A percentile compares a stretch with the other conserved stretches of the same genome.
phyloP scores from a whole-genome alignment of 176 grass and related monocot species.

The Oryza punctata region DNA sequence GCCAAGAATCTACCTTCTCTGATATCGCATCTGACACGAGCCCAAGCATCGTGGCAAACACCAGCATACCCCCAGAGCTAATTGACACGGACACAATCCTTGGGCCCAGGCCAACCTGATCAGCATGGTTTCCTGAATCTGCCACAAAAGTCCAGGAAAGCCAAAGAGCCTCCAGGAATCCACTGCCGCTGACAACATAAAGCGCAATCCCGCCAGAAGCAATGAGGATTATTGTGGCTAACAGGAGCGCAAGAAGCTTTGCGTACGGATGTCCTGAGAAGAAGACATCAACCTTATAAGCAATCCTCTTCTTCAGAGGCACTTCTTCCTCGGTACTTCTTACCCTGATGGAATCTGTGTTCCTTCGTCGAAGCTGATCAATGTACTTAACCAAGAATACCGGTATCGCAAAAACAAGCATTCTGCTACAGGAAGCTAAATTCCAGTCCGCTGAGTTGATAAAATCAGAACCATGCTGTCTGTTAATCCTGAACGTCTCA shows the following conservation, averaged over 20 bases:
- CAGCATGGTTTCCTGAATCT: constrained; percentile 96
- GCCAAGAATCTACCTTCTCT: constrained; percentile 99
- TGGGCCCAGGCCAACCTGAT: constrained; percentile 82
- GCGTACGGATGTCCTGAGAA: constrained; percentile 96
- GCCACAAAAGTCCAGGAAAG: constrained; percentile 99
- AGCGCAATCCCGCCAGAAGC: constrained; percentile 77
- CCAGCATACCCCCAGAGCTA: constrained; percentile 92
- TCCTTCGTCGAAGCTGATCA: constrained; percentile 49
- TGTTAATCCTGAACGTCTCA: constrained; percentile 30
- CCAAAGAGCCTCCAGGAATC: constrained; percentile 90
- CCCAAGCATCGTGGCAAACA: constrained; percentile 98
- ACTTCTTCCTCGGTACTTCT: constrained; percentile 66
- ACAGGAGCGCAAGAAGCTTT: constrained; percentile 83
- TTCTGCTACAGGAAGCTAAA: constrained; percentile 41
- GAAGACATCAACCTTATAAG: constrained; percentile 89
- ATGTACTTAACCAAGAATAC: constrained; percentile 65
- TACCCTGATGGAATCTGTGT: constrained; percentile 7
- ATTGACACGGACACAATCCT: constrained; percentile 89
- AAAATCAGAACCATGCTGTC: constrained; percentile 30
- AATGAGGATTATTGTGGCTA: constrained; percentile 81
- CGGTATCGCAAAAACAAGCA: constrained; percentile 56
- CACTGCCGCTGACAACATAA: constrained; percentile 66
- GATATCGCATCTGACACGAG: constrained; percentile 99
- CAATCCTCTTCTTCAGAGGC: constrained; percentile 87
- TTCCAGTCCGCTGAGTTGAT: constrained; percentile 40